Conservation (phyloP, 345 rosid species). For the Stellera chamaejasme region DNA sequence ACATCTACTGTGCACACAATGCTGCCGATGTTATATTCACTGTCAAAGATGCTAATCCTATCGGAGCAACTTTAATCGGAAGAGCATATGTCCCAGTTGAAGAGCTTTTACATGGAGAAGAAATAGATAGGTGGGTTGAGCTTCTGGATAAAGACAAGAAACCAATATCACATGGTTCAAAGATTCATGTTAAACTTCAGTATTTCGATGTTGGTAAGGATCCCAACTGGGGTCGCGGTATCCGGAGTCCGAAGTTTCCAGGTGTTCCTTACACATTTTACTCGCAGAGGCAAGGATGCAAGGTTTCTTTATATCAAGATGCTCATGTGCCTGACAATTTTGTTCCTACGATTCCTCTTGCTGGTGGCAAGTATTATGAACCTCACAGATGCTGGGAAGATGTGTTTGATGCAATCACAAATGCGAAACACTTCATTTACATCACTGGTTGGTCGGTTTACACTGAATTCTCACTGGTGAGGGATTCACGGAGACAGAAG, state of each 20-base stretch:
- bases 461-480: slow-evolving; percentile 72
- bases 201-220: slow-evolving; percentile 69
- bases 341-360: slow-evolving; percentile 82
- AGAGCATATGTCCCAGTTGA: slow-evolving; percentile 74
- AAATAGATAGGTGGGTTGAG: slow-evolving; percentile 86
- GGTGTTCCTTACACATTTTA: slow-evolving; percentile 96
- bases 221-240: slow-evolving; percentile 53
- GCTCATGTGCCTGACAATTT: slow-evolving; percentile 86
- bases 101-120: slow-evolving; percentile 63
- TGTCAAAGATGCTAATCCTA: slow-evolving; percentile 79
- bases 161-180: slow-evolving; percentile 53
- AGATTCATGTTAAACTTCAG: slow-evolving; percentile 87
- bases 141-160: slow-evolving; percentile 57
- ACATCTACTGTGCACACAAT: slow-evolving; percentile 84
- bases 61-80: slow-evolving; percentile 89
- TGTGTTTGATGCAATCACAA: slow-evolving; percentile 73
- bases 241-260: slow-evolving; percentile 63
- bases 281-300: slow-evolving; percentile 81
- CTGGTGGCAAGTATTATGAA: slow-evolving; percentile 76
- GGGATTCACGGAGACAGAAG: slow-evolving; percentile 92
- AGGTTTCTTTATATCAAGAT: slow-evolving; percentile 88
- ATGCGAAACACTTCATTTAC: slow-evolving; percentile 85
- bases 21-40: slow-evolving; percentile 83
- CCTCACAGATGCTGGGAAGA: slow-evolving; percentile 98
- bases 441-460: slow-evolving; percentile 99